Evolutionary conservation across 2,329 filamentous ascomycete genomes (phyloP).

Genomic region (Hortaea werneckii): DNA sequence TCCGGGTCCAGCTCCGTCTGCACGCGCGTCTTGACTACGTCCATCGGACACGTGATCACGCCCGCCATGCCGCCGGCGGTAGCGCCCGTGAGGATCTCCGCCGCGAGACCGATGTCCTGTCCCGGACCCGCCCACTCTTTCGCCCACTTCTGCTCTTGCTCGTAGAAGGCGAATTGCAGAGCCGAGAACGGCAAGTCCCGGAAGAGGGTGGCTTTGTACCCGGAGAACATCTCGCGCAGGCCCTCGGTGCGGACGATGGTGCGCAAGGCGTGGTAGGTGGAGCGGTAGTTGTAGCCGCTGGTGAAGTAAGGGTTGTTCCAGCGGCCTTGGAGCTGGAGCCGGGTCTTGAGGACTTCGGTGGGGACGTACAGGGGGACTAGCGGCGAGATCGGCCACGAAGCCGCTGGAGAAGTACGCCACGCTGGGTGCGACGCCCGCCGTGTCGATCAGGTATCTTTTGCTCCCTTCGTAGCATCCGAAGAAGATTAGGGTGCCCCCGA

Average conservation of each 20-base stretch:
- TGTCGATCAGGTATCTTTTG: slow-evolving; percentile 80
- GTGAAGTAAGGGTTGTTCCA: slow-evolving; percentile 91
- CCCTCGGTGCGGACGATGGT: slow-evolving; percentile 81
- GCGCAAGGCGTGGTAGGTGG: slow-evolving; percentile 69
- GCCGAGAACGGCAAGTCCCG: slow-evolving; percentile 93
- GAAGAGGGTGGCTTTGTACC: slow-evolving; percentile 93
- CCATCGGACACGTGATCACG: slow-evolving; percentile 87
- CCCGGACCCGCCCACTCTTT: slow-evolving; percentile 61
- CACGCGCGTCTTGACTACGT: slow-evolving; percentile 93
- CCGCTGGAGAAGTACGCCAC: slow-evolving; percentile 79
- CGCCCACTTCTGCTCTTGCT: slow-evolving; percentile 79
- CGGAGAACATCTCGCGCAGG: slow-evolving; percentile 76
- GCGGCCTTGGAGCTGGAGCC: slow-evolving; percentile 85
- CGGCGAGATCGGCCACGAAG: slow-evolving; percentile 85
- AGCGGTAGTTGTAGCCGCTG: slow-evolving; percentile 92
- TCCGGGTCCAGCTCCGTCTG: slow-evolving; percentile 75
- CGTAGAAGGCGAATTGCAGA: slow-evolving; percentile 95
- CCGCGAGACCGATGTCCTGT: slow-evolving; percentile 69
- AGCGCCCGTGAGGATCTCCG: slow-evolving; percentile 84
- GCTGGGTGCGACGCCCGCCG: slow-evolving; percentile 62
- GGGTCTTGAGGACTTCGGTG: slow-evolving; percentile 95
- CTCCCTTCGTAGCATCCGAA: slow-evolving; percentile 95
- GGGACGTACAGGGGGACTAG: slow-evolving; percentile 88
- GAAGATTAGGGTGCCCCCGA: slow-evolving; percentile 87
- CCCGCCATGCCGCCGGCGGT: slow-evolving; percentile 86